Evolutionary conservation across 164 flowering plant species (phyloP).

Genomic region (Dillenia turbinata): DNA sequence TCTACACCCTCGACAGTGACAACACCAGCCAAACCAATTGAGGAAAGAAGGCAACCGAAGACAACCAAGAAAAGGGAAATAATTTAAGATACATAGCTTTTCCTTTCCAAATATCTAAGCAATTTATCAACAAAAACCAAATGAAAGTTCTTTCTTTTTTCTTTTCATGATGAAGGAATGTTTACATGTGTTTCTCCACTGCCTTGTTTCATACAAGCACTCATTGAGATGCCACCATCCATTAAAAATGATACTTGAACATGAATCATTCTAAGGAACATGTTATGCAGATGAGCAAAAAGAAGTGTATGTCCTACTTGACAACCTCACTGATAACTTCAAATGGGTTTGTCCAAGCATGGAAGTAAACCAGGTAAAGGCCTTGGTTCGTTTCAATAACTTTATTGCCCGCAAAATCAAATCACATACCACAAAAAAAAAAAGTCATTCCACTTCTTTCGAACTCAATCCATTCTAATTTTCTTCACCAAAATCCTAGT

Average conservation of each 20-base stretch:
- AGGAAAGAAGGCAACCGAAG: conserved; percentile 74
- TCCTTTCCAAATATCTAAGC: not conserved
- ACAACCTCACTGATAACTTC: conserved; percentile 87
- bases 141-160: conserved; percentile 53
- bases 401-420: conserved; percentile 72
- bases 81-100: not conserved
- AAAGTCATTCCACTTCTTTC: conserved; percentile 27
- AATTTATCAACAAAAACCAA: not conserved
- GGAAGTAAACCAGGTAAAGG: conserved; percentile 69
- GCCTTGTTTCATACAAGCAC: conserved; percentile 45
- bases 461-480: conserved; percentile 14
- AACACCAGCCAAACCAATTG: conserved; percentile 99
- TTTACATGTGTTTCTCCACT: conserved; percentile 76
- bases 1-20: conserved; percentile 96
- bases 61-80: conserved; percentile 3
- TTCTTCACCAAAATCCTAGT: conserved; percentile 14
- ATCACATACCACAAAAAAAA: conserved; percentile 18
- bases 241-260: not conserved
- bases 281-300: no score
- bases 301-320: conserved; percentile 43
- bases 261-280: no score
- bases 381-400: conserved; percentile 74
- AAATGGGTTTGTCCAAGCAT: conserved; percentile 88
- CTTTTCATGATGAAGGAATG: conserved; percentile 82
- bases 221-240: not conserved